Evolutionary conservation across 306 rosid genomes (phyloP).

Genomic region (Vicia villosa): DNA sequence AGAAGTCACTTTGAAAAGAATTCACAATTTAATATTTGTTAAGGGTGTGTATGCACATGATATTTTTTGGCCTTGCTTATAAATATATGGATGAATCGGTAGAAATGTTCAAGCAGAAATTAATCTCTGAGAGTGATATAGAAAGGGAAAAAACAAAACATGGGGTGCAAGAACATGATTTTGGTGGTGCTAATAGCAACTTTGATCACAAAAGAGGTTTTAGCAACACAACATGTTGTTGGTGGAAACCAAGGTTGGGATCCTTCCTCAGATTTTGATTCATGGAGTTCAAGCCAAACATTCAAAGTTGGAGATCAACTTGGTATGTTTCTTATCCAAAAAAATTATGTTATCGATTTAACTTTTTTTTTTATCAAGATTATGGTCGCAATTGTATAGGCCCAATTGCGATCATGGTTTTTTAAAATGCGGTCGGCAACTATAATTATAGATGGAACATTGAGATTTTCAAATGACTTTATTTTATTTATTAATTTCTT

Average conservation of each 20-base stretch:
- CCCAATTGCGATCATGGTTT: not conserved
- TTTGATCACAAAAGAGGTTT: constrained; percentile 44
- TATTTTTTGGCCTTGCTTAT: constrained; percentile 29
- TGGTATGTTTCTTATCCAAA: constrained; percentile 47
- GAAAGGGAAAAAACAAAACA: not conserved
- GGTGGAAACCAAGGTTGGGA: constrained; percentile 98
- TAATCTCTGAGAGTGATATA: constrained; percentile 13
- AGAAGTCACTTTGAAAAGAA: constrained; percentile 21
- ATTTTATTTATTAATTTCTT: not conserved
- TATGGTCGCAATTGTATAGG: not conserved
- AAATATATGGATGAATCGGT: constrained; percentile 40
- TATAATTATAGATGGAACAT: too few relatives aligned
- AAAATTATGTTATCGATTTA: not conserved
- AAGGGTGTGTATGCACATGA: not conserved
- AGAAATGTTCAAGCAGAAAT: constrained; percentile 18
- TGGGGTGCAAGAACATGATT: constrained; percentile 65
- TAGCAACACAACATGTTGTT: constrained; percentile 63
- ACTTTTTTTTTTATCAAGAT: not conserved
- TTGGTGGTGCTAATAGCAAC: constrained; percentile 46
- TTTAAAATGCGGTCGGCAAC: too few relatives aligned
- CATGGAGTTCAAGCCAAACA: constrained; percentile 72
- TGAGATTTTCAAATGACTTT: too few relatives aligned
- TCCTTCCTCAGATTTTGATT: constrained; percentile 62
- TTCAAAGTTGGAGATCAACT: constrained; percentile 88
- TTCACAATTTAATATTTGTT: constrained; percentile 11